Percentiles rank a stretch among this genome's conserved stretches.
These are phyloP conservation scores for Podila verticillata DNA, from an alignment of 192 early-diverging fungal species.

Conservation along the genomic window DNA sequence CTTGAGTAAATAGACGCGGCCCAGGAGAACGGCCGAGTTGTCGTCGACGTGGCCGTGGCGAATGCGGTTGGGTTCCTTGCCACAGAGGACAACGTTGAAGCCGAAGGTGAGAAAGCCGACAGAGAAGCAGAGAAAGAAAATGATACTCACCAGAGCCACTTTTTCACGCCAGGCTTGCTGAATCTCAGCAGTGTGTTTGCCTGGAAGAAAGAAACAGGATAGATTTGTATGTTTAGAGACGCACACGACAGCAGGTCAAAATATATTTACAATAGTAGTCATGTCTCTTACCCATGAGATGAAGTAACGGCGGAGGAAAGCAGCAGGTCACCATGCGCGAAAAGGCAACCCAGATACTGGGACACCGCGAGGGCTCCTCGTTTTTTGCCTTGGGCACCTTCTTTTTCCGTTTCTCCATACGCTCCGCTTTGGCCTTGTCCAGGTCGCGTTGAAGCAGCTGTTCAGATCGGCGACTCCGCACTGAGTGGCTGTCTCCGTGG, in stretches of 20 bases:
- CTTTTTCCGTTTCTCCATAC: slow-evolving; percentile 42
- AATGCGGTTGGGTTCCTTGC: slow-evolving; percentile 56
- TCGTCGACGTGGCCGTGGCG: slow-evolving; percentile 58
- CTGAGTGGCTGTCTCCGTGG: slow-evolving; percentile 4
- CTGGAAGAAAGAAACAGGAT: background rate
- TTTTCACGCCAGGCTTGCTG: slow-evolving; percentile 93
- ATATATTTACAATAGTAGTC: no score
- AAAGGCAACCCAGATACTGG: slow-evolving; percentile 59
- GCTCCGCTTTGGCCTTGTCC: slow-evolving; percentile 29
- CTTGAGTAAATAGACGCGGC: slow-evolving; percentile 70
- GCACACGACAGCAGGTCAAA: no score
- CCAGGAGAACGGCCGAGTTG: slow-evolving; percentile 68
- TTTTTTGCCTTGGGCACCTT: slow-evolving; percentile 3
- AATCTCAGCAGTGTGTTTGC: slow-evolving; percentile 47
- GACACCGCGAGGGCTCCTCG: slow-evolving; percentile 12
- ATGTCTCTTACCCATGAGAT: slow-evolving; percentile 21
- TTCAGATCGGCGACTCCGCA: slow-evolving; percentile 26
- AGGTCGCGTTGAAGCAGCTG: slow-evolving; percentile 37
- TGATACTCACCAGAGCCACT: slow-evolving; percentile 86
- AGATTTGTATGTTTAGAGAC: background rate
- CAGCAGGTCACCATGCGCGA: slow-evolving; percentile 66
- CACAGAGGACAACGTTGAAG: slow-evolving; percentile 74
- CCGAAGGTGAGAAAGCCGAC: slow-evolving; percentile 91
- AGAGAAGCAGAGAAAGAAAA: slow-evolving; percentile 71
- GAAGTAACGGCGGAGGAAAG: slow-evolving; percentile 60